Conservation (phyloP, 805 yeast species). For the Candida golubevii region DNA sequence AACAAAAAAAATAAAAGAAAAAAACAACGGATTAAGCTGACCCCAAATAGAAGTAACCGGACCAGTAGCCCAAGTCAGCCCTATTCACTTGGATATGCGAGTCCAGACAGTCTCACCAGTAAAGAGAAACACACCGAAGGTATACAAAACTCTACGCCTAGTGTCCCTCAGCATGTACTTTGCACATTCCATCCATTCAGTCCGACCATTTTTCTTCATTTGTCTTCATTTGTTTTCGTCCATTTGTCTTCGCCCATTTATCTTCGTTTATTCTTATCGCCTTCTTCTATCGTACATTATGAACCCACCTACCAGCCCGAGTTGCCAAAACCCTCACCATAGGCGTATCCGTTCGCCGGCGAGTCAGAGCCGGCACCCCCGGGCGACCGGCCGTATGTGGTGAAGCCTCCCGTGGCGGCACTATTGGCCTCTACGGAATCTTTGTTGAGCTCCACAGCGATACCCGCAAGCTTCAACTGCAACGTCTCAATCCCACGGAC, state of each 20-base stretch:
- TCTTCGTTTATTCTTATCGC: not conserved
- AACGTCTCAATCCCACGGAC: constrained; percentile 77
- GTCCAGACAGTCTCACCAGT: no score
- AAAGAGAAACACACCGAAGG: no score
- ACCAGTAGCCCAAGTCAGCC: no score
- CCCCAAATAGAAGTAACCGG: not conserved
- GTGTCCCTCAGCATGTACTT: no score
- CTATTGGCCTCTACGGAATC: constrained; percentile 38
- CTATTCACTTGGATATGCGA: no score
- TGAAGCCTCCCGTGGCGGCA: constrained; percentile 45
- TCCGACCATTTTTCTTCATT: no score
- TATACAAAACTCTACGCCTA: no score
- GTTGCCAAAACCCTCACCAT: constrained; percentile 34
- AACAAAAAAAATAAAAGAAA: no score
- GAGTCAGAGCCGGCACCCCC: constrained; percentile 34
- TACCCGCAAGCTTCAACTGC: constrained; percentile 86
- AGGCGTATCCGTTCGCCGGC: constrained; percentile 20
- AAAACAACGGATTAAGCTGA: not conserved
- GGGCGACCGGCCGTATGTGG: constrained; percentile 43
- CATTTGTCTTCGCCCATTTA: no score
- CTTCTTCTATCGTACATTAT: constrained; percentile 7
- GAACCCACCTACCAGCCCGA: constrained; percentile 24
- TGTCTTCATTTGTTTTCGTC: no score
- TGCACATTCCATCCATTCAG: no score
- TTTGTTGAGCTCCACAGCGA: constrained; percentile 62